Base-by-base conservation (phyloP, 441 rosid species). In the Melastoma candidum region DNA sequence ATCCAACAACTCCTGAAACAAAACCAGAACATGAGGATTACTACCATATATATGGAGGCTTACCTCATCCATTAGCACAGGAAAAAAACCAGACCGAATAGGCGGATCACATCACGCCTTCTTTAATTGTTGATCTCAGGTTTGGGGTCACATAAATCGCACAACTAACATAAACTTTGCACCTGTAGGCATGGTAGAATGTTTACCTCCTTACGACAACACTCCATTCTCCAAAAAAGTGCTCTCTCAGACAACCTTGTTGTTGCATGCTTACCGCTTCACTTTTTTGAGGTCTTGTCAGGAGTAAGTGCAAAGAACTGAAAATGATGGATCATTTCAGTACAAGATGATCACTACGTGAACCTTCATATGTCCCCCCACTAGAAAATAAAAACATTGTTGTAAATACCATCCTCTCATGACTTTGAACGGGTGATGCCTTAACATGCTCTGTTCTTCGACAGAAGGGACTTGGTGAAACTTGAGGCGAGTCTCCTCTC, bases 101-200 rank as follows among this genome's bases (percentile, higher is more conserved):
- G 22, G 22, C 22, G 41, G 41, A 36, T 9, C 41, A 36, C 8
- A 9, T 36, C 41, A 36, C 41, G 7, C 41, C 22, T 17, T 17
- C 8, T 36, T 36, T 4, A 36, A 36, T 36, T 36, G 8, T 36
- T 9, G 8, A 36, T 36, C 41, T 36, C 41, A 4, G 41, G 6
- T 2, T 9, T 4, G 41, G 41, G 41, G 8, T 9, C 41, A 36
- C 41, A 36, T 6, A 36, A 36, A 36, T 4, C 8, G 41, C 8
- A 36, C 41, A 36, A 4, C 8, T 36, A 36, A 36, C 41, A 1
- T 36, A 2, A 36, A 4, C 6, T 36, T 36, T 9, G 3, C n/a
- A 82, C 98, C 94, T 92, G 98, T 68, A 92, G 82, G 72, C 94
- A 92, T 17, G 98, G 98, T 62, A 92, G 96, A 52, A 92, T 87